phyloP scores from a whole-genome alignment of 768 basidiomycete genomes.

The Boletus rufocinnamomeus region DNA sequence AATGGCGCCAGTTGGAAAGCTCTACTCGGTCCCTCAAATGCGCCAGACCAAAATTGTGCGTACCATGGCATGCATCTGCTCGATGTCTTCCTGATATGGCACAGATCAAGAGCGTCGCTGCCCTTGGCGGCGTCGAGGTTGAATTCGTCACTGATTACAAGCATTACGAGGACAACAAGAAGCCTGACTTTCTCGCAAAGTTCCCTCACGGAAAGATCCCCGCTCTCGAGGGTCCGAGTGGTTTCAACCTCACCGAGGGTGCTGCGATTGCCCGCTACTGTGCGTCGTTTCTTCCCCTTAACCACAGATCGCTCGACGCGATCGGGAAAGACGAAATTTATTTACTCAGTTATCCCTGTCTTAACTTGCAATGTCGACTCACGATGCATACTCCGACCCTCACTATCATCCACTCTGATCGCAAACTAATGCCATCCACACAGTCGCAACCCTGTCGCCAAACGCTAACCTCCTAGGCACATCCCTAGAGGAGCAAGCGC shows the following conservation, averaged over 20 bases:
- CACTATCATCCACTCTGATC: constrained; percentile 12
- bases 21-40: constrained; percentile 50
- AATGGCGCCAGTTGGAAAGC: constrained; percentile 64
- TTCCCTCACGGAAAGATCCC: constrained; percentile 87
- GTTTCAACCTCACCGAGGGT: constrained; percentile 78
- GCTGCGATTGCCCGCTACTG: constrained; percentile 83
- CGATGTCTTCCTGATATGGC: constrained; percentile 4
- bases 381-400: constrained; percentile 23
- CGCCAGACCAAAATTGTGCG: constrained; percentile 49
- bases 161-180: constrained; percentile 67
- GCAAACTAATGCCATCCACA: constrained; percentile 15
- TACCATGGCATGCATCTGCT: constrained; percentile 5
- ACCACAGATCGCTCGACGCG: constrained; percentile 14
- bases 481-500: constrained; percentile 63
- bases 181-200: constrained; percentile 68
- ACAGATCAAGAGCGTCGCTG: constrained; percentile 59
- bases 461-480: constrained; percentile 78
- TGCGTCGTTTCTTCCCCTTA: constrained; percentile 49
- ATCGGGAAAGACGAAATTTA: constrained; percentile 28
- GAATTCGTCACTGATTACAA: constrained; percentile 54
- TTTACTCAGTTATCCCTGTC: constrained; percentile 69
- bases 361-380: constrained; percentile 60
- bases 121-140: constrained; percentile 58
- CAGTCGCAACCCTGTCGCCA: constrained; percentile 77
- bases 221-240: constrained; percentile 72